Evolutionary conservation across 768 basidiomycete genomes (phyloP), one percentile per base, ranked within the genome.

Genomic region (Favolaschia claudopus): DNA sequence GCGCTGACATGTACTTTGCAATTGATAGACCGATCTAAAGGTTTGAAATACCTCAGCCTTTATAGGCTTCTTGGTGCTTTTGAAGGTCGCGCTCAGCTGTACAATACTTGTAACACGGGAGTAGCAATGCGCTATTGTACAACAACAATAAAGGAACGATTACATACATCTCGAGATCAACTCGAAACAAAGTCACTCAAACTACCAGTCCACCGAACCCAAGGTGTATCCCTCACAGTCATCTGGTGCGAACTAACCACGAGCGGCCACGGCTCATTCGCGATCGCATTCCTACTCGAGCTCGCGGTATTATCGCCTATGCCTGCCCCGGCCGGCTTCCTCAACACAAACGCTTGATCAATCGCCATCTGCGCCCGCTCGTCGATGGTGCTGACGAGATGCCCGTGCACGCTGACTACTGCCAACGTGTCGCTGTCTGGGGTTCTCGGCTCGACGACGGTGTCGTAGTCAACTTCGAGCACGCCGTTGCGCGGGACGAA

Each of bases 211-310:
- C 58, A 60, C 2, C 19, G 58, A 19, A 64, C 39, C 58, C 63
- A 60, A 17, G 58, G 63, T 25, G 49, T 53, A 31, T 64, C 63
- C 5, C 63, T 40, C 17, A 64, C 58, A 1, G 60, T 51, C 38
- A 64, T 60, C 31, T 39, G 39, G 27, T 64, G 63, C 29, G 58
- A 56, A 4, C 49, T 24, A 1, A 54, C 63, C 1, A 60, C 15
- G 12, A 64, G 36, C 36, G 58, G 63, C 63, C 63, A 64, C 43
- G n/a, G n/a, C n/a, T n/a, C n/a, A n/a, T n/a, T n/a, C n/a, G n/a
- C n/a, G n/a, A n/a, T n/a, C n/a, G n/a, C n/a, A n/a, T n/a, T n/a
- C n/a, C n/a, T n/a, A n/a, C n/a, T n/a, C n/a, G n/a, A n/a, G n/a
- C n/a, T n/a, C n/a, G n/a, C n/a, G n/a, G 33, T 42, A 7, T 51